Base-by-base conservation (phyloP, 805 yeast species). In the Kodamaea leandrae region DNA sequence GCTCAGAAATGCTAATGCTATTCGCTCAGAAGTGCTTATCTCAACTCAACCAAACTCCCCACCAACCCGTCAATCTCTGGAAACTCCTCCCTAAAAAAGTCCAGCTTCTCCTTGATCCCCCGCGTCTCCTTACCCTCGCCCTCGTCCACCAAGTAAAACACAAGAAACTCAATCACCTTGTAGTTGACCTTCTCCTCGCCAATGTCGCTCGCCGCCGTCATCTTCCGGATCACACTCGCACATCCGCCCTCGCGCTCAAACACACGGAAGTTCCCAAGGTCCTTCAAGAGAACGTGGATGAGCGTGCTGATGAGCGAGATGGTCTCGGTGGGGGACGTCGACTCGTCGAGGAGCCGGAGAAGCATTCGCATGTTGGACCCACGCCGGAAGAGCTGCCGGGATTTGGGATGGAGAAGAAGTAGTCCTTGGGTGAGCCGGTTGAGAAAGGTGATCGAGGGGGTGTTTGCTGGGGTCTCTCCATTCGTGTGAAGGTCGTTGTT, bases 131-230 rank as follows among this genome's bases (percentile, higher is more conserved):
- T 20, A 18, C 46, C 34, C 19, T 42, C 43, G 4, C 46, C 42
- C 56, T 83, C 91, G 9, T 87, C 88, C 6, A 78, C 69, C 41
- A 84, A 60, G 52, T 84, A 83, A 54, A 83, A 81, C 41, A 83
- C 76, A 39, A 84, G 61, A 55, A 83, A 84, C 60, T 84, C 90
- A 36, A 84, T 68, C 9, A 80, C 72, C 49, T 80, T 78, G 47
- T 82, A 75, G 50, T 81, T 80, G 10, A 83, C 72, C 24, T 71
- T 27, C 27, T 36, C 39, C 8, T 80, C 80, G 45, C 63, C 66
- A 28, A n/a, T n/a, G 47, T 50, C 16, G 44, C 44, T 40, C 15
- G 40, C 21, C 16, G 37, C 26, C 16, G 58, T 55, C 17, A 68
- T 53, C 35, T 60, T 60, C 18, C 50, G 52, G 10, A 86, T 80